Evolutionary conservation across 2,329 filamentous ascomycete genomes (phyloP).

Genomic region (Exserohilum turcica): DNA sequence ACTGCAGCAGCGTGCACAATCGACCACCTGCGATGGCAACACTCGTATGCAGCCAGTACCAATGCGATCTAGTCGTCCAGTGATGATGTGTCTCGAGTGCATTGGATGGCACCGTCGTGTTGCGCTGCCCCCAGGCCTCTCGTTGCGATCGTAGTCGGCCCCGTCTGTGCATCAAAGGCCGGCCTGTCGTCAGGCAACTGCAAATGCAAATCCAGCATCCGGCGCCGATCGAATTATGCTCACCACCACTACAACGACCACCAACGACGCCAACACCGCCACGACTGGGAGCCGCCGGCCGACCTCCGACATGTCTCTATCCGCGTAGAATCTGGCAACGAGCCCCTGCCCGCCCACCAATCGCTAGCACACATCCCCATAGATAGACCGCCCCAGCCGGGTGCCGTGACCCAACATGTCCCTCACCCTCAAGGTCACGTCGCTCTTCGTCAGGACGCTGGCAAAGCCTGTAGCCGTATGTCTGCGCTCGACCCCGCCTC

Average conservation of each 20-base stretch:
- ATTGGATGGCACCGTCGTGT: not conserved
- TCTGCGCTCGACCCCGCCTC: not conserved
- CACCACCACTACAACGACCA: too few relatives aligned
- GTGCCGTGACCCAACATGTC: slow-evolving; percentile 55
- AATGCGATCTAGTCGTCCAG: slow-evolving; percentile 3
- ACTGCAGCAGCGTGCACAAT: slow-evolving; percentile 11
- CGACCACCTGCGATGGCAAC: not conserved
- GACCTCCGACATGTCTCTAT: not conserved
- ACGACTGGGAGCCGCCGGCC: not conserved
- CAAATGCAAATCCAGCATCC: slow-evolving; percentile 21
- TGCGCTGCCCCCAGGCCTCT: not conserved
- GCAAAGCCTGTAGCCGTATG: slow-evolving; percentile 71
- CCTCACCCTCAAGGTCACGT: slow-evolving; percentile 69
- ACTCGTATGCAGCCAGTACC: not conserved
- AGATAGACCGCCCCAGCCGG: slow-evolving; percentile 11
- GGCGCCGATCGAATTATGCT: not conserved
- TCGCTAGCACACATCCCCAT: slow-evolving; percentile 4
- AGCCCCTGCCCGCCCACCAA: slow-evolving; percentile 5
- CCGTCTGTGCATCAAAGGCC: slow-evolving; percentile 21
- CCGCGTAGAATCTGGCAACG: slow-evolving; percentile 11
- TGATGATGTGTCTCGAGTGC: slow-evolving; percentile 2
- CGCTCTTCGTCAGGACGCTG: slow-evolving; percentile 66
- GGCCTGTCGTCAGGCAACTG: slow-evolving; percentile 30
- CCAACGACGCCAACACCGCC: slow-evolving; percentile 3
- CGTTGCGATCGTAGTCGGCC: slow-evolving; percentile 20